These are phyloP conservation scores for Populus euphratica DNA, from an alignment of 345 rosid genomes.

Conservation along the genomic window DNA sequence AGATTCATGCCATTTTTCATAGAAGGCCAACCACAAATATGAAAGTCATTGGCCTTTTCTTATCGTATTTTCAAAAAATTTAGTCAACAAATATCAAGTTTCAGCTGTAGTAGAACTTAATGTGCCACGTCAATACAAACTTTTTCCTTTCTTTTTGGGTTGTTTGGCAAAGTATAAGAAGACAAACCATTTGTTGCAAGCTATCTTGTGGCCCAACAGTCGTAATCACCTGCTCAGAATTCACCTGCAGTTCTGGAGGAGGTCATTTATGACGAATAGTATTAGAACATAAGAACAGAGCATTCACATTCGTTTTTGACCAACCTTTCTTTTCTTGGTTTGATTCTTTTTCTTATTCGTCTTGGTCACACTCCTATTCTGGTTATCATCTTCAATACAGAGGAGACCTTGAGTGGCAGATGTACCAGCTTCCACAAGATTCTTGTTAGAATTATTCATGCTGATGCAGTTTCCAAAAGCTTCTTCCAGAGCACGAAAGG, in stretches of 20 bases:
- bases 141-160: background rate
- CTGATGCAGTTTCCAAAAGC: conserved; percentile 49
- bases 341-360: conserved; percentile 59
- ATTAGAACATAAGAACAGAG: background rate
- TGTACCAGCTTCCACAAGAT: conserved; percentile 44
- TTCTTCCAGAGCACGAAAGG: conserved; percentile 55
- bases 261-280: background rate
- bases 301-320: conserved; percentile 6
- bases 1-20: background rate
- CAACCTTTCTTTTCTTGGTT: conserved; percentile 63
- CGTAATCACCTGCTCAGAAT: conserved; percentile 55
- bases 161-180: background rate
- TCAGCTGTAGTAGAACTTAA: background rate
- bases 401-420: conserved; percentile 53
- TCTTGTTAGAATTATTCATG: conserved; percentile 48
- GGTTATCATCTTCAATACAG: conserved; percentile 56
- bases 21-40: background rate
- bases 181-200: conserved; percentile 65
- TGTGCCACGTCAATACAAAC: background rate
- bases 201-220: conserved; percentile 50
- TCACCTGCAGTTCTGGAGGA: conserved; percentile 38
- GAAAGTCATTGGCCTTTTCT: background rate
- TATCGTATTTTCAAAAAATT: background rate
- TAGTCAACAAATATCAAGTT: background rate
- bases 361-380: conserved; percentile 41